Base-by-base conservation (phyloP, 345 rosid genomes). In the Eucalyptus regnans region DNA sequence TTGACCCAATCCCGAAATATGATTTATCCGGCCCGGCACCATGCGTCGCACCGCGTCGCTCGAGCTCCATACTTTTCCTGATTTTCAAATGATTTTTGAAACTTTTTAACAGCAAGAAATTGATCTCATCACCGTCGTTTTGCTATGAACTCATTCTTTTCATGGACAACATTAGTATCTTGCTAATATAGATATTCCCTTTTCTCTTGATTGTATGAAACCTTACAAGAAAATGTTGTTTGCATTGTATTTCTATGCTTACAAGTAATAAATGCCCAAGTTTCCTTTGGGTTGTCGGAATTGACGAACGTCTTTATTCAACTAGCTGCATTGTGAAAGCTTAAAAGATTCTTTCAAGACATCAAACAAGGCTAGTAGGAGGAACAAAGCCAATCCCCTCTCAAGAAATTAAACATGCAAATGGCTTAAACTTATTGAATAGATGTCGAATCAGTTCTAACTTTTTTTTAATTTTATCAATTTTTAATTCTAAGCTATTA, bases 361-460 rank as follows among this genome's bases (percentile, higher is more conserved):
- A 15, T 64, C 37, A 18, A 64, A n/a, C 18, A 62, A 62, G 31
- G 71, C 9, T 3, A 12, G 8, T 13, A 7, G 71, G 9, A 62
- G 33, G 33, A 62, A 29, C 11, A 13, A n/a, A 4, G 17, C 20
- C 9, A 7, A 64, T 64, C 76, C 9, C 9, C 37, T 7, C 41
- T 64, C 76, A 4, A 64, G 9, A 64, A 64, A 9, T 64, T 64
- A n/a, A 64, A 64, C n/a, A n/a, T 64, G 20, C 5, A 33, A 64
- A 64, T n/a, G 76, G 20, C 41, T 15, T 64, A 64, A n/a, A 4
- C 37, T n/a, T 14, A n/a, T 4, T 64, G 5, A n/a, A n/a, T 7
- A 14, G 4, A 64, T n/a, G 6, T 7, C 11, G 1, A 64, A 0
- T n/a, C 11, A 14, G 0, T 64, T 8, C 9, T n/a, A 15, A 0